Base-by-base conservation (phyloP, 352 stramenopile genomes). In the Lagenidium giganteum region DNA sequence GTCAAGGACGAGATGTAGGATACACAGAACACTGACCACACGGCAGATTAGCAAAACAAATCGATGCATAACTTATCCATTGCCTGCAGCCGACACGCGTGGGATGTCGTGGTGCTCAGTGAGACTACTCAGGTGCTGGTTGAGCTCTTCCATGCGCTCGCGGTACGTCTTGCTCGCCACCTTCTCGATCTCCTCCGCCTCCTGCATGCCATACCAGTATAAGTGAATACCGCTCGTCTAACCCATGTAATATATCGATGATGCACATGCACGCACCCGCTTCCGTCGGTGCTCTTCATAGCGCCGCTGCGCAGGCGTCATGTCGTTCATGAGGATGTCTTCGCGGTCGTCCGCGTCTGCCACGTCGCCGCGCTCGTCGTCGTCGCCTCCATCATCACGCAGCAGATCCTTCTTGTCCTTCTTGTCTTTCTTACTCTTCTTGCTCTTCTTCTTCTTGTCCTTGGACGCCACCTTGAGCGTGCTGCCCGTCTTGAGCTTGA, bases 101-200 rank as follows among this genome's bases (percentile, higher is more conserved):
- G 96, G 96, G 57, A 99, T 96, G 61, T 99, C 96, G 68, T 99
- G 97, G 55, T 97, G 93, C 71, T 99, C 96, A 2, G 96, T 98
- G 42, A 98, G 69, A 29, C 82, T 91, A 27, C 87, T 76, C 9
- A 99, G 72, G 43, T 98, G 93, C 66, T 97, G 74, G 63, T 98
- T 99, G 53, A 98, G 96, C 53, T 98, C 85, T 64, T 99, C 95
- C 8, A 99, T 89, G 40, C 87, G 70, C 56, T 97, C 79, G 45
- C 90, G 69, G 57, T 96, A 95, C 24, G 87, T 96, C 57, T 92
- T 92, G 27, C 66, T 67, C 2, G 79, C 83, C 46, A 85, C 39
- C 43, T 95, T 93, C 28, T 89, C 74, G 41, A 95, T 93, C 27
- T 87, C 69, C 25, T 89, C 82, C 67, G 89, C 60, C 41, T 96